Conservation (phyloP, 2,329 filamentous ascomycete genomes). For the Fusarium marasasianum region DNA sequence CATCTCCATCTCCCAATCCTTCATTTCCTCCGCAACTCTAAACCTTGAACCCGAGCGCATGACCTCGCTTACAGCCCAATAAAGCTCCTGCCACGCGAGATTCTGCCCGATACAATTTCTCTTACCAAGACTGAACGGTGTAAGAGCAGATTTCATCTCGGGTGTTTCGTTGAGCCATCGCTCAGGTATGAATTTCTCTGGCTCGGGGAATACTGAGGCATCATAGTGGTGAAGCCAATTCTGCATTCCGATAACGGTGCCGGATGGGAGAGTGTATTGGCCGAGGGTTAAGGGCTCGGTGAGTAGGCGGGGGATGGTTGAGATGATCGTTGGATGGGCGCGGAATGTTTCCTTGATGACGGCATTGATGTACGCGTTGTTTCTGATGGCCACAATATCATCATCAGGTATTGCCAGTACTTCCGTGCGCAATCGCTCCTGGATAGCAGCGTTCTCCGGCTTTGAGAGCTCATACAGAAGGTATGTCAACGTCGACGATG, state of each 20-base stretch:
- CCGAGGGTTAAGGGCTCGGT: neutral
- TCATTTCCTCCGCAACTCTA: neutral
- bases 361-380: neutral
- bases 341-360: neutral
- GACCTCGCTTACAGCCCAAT: neutral
- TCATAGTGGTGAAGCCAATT: neutral
- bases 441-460: neutral
- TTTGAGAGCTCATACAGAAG: neutral
- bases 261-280: neutral
- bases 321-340: neutral
- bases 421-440: neutral
- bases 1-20: neutral
- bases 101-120: neutral
- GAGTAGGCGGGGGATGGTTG: neutral
- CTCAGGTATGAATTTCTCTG: neutral
- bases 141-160: neutral
- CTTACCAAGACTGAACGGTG: neutral
- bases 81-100: neutral
- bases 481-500: neutral
- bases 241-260: neutral
- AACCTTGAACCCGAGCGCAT: neutral
- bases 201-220: accelerated
- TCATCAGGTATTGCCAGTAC: accelerated
- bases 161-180: neutral
- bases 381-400: neutral